Conservation (phyloP, 768 basidiomycete species). For the Rhizopogon vulgaris region DNA sequence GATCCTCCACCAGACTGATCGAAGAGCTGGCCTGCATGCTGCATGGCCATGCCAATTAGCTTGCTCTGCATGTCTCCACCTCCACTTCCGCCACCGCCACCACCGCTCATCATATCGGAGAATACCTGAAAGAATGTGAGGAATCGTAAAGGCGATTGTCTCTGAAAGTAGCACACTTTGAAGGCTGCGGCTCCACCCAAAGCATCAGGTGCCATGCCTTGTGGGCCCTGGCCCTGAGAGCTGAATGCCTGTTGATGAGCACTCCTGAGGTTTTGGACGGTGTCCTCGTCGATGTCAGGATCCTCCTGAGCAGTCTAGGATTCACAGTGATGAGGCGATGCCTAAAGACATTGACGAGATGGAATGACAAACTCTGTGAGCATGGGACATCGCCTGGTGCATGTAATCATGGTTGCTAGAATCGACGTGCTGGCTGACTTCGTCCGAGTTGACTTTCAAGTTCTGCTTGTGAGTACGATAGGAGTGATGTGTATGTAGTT, state of each 20-base stretch:
- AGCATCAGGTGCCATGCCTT: conserved; percentile 50
- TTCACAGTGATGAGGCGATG: neutral
- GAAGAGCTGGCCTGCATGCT: conserved; percentile 70
- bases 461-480: conserved; percentile 3
- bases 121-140: conserved; percentile 48
- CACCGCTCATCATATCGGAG: conserved; percentile 26
- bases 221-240: conserved; percentile 29
- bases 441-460: conserved; percentile 52
- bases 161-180: conserved; percentile 36
- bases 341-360: neutral
- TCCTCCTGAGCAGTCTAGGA: conserved; percentile 30
- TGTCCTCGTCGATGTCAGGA: conserved; percentile 60
- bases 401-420: conserved; percentile 36
- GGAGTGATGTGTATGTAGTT: neutral
- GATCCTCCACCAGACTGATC: conserved; percentile 47
- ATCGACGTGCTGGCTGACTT: conserved; percentile 52
- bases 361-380: conserved; percentile 37
- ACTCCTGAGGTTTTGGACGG: conserved; percentile 32
- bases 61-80: conserved; percentile 49
- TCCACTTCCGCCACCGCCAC: conserved; percentile 30
- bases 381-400: conserved; percentile 45
- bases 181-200: conserved; percentile 77
- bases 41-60: conserved; percentile 84
- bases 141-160: no score
- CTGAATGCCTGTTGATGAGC: conserved; percentile 63